Conservation (phyloP, 768 basidiomycete genomes). For the Tubosaeta sp. region DNA sequence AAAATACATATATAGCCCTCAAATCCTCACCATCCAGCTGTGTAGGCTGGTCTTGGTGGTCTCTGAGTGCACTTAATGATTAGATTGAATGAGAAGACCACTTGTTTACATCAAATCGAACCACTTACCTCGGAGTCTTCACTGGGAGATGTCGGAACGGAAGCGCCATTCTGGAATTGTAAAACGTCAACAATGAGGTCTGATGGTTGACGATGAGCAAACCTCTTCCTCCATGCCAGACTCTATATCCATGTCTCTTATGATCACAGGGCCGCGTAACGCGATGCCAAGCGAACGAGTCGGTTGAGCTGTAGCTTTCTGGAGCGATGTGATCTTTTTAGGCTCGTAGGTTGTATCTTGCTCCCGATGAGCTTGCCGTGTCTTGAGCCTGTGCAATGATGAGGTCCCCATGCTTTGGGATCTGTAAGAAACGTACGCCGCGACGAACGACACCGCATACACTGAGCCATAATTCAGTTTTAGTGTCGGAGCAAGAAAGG, state of each 20-base stretch:
- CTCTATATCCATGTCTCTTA: neutral
- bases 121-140: slow-evolving; percentile 7
- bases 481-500: neutral
- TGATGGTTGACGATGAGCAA: neutral
- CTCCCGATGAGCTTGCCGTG: slow-evolving; percentile 49
- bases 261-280: neutral
- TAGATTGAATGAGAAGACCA: neutral
- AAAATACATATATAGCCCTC: neutral
- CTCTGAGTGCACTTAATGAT: neutral
- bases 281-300: slow-evolving; percentile 1
- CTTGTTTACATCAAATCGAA: neutral
- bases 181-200: neutral
- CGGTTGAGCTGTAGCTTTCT: slow-evolving; percentile 16
- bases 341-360: slow-evolving; percentile 47
- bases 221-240: slow-evolving; percentile 3
- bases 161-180: neutral
- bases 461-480: slow-evolving; percentile 32
- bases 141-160: neutral
- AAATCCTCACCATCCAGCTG: slow-evolving; percentile 8
- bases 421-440: slow-evolving; percentile 43
- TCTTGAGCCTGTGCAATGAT: slow-evolving; percentile 48
- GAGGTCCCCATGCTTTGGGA: neutral
- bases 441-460: slow-evolving; percentile 63
- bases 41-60: slow-evolving; percentile 2
- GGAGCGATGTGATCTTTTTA: slow-evolving; percentile 24